phyloP scores from a whole-genome alignment of 306 rosid species.

The Arachis stenosperma region DNA sequence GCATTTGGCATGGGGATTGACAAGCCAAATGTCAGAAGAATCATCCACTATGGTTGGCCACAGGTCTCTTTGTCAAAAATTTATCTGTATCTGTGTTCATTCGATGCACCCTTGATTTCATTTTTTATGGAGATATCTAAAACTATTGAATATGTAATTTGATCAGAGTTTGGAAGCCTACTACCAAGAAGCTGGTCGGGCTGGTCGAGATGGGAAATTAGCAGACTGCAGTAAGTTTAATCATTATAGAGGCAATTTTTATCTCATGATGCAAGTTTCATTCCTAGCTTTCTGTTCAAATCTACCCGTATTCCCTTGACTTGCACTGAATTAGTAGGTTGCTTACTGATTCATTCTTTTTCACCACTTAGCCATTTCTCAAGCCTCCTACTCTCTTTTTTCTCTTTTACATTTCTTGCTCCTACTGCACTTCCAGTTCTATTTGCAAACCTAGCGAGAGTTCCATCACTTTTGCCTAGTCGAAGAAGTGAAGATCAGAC shows the following conservation, averaged over 20 bases:
- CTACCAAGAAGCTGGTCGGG: constrained; percentile 98
- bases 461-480: constrained; percentile 87
- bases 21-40: constrained; percentile 85
- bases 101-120: constrained; percentile 19
- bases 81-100: constrained; percentile 30
- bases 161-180: constrained; percentile 92
- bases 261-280: constrained; percentile 6
- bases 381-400: background rate
- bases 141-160: constrained; percentile 33
- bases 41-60: constrained; percentile 99
- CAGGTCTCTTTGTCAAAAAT: constrained; percentile 60
- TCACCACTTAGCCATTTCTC: background rate
- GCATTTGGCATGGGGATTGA: constrained; percentile 99
- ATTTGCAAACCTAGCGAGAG: constrained; percentile 72
- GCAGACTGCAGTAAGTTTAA: constrained; percentile 81
- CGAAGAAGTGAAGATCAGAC: constrained; percentile 75
- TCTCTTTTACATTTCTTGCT: constrained; percentile 8
- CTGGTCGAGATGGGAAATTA: constrained; percentile 93
- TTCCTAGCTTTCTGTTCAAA: constrained; percentile 9
- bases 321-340: constrained; percentile 24
- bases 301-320: constrained; percentile 28
- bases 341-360: constrained; percentile 18
- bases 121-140: constrained; percentile 22
- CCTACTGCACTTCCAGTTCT: constrained; percentile 59
- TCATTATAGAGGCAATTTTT: constrained; percentile 15